Base-by-base conservation (phyloP, 805 yeast genomes). In the Metschnikowia reukaufii region DNA sequence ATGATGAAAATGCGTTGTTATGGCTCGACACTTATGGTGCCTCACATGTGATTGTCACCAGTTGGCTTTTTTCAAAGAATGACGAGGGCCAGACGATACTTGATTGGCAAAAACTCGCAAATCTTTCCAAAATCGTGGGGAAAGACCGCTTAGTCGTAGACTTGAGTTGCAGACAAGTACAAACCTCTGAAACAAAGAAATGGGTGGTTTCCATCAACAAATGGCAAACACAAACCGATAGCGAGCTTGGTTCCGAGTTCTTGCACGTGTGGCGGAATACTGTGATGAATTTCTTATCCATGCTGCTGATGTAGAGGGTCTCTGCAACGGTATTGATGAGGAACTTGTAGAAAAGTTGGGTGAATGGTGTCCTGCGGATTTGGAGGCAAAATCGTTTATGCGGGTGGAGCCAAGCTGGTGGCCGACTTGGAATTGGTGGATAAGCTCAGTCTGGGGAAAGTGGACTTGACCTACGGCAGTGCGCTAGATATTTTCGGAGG, bases 181-280 rank as follows among this genome's bases (percentile, higher is more conserved):
- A 58, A n/a, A 23, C 21, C 3, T 57, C 60, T 2, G 61, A 51
- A 9, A 46, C 39, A 51, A 60, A 43, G 1, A 36, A 30, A 25
- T 94, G 99, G 99, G 77, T 85, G 30, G 99, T 94, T n/a, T 97
- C 98, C 2, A 94, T 90, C 82, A 91, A 94, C 67, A 86, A 90
- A 66, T 94, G 99, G 99, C 97, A 91, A 64, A 86, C 91, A 0
- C 66, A 91, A 23, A 94, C 99, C 0, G 76, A 76, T 33, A 75
- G 83, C 37, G 76, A 69, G 45, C 71, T 94, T 44, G 72, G 72
- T 40, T 63, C 65, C 41, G 78, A 76, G 20, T 77, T 21, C 77
- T 94, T 49, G 62, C 57, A 4, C 50, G 65, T 39, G 73, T 94
- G 33, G 67, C 84, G 7, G 46, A 72, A 40, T 88, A 84, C 66